Conservation (phyloP, 2,329 filamentous ascomycete species). For the Emericellopsis atlantica region DNA sequence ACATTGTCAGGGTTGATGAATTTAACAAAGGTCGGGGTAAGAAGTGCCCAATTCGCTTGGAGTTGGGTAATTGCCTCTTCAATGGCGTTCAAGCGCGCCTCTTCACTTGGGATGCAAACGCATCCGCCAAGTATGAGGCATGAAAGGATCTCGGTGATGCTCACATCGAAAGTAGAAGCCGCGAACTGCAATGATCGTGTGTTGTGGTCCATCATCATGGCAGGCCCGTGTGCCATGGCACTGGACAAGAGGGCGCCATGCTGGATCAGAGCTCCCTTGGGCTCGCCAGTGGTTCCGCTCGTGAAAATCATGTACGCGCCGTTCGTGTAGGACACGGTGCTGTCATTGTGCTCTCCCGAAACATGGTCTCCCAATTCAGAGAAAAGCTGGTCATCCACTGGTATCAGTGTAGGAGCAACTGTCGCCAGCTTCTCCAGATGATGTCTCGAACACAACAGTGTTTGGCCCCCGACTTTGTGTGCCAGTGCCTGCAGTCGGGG, state of each 20-base stretch:
- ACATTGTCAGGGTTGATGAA: conserved; percentile 4
- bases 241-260: conserved; percentile 9
- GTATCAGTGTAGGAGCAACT: conserved; percentile 6
- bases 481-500: conserved; percentile 3
- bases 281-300: conserved; percentile 32
- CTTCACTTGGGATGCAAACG: conserved; percentile 7
- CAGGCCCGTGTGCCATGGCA: conserved; percentile 2
- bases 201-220: conserved; percentile 1
- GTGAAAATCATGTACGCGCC: conserved; percentile 31
- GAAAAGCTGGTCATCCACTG: conserved; percentile 7
- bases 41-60: conserved; percentile 4
- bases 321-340: conserved; percentile 9
- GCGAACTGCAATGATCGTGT: conserved; percentile 5
- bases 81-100: conserved; percentile 5
- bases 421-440: conserved; percentile 6
- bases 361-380: not conserved
- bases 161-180: conserved; percentile 6
- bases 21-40: conserved; percentile 4
- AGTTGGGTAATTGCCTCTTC: conserved; percentile 5
- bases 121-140: conserved; percentile 5
- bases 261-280: conserved; percentile 19
- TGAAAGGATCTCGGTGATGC: conserved; percentile 4
- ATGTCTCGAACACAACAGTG: conserved; percentile 9
- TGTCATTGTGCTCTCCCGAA: not conserved
- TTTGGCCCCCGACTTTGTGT: conserved; percentile 7